Percentiles rank a stretch among this genome's conserved stretches.
Evolutionary conservation across 208 protist genomes (phyloP).

Genomic region (Crithidia thermophila): DNA sequence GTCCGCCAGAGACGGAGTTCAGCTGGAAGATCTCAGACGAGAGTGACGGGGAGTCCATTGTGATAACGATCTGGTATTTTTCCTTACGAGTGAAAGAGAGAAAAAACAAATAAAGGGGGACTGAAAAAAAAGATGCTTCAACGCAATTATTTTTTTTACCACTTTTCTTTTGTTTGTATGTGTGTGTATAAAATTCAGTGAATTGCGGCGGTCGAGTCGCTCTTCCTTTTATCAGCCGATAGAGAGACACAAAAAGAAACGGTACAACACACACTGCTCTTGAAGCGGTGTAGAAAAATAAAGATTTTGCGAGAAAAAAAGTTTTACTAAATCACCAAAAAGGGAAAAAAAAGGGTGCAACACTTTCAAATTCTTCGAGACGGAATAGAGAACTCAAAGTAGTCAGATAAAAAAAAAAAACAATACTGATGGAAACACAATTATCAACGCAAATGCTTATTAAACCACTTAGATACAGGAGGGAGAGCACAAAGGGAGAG

Average conservation of each 20-base stretch:
- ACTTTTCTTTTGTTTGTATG: neutral
- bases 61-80: neutral
- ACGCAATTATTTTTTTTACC: neutral
- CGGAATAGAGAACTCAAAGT: neutral
- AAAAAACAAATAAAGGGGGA: neutral
- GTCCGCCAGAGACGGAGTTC: constrained; percentile 88
- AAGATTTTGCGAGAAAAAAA: no score
- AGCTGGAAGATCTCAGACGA: constrained; percentile 84
- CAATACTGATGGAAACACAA: neutral
- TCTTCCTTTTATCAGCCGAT: neutral
- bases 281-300: no score
- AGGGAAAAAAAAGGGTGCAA: neutral
- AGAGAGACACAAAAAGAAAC: neutral
- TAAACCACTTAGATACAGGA: neutral
- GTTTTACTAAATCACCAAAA: neutral
- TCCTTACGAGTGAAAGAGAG: no score
- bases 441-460: constrained; percentile 7
- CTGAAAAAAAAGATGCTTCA: neutral
- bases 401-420: constrained; percentile 1
- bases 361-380: neutral
- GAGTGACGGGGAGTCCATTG: constrained; percentile 63
- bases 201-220: neutral
- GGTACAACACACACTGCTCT: neutral
- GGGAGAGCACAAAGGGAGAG: neutral
- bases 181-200: neutral